Conservation (phyloP, 805 yeast genomes). For the Komagataella phaffii region DNA sequence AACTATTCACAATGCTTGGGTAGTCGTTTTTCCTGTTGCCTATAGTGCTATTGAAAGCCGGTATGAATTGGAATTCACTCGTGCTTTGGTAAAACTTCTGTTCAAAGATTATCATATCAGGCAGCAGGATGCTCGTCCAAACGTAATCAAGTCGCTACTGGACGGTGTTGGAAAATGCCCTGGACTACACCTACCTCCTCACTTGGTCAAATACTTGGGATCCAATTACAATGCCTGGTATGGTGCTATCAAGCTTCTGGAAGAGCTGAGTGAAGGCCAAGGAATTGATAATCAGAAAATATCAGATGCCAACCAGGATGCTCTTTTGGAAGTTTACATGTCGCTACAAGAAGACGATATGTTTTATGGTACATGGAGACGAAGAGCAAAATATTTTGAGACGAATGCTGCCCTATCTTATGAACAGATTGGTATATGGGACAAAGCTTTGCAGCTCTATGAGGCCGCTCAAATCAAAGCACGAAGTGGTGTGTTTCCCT, state of each 20-base stretch:
- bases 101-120: conserved; percentile 90
- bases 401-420: conserved; percentile 87
- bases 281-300: conserved; percentile 59
- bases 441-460: conserved; percentile 81
- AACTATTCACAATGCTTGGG: conserved; percentile 76
- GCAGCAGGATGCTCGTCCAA: conserved; percentile 76
- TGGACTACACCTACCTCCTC: conserved; percentile 80
- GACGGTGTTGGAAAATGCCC: conserved; percentile 73
- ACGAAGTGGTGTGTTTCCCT: conserved; percentile 87
- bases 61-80: conserved; percentile 75
- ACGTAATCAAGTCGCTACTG: conserved; percentile 72
- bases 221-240: conserved; percentile 86
- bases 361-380: conserved; percentile 96
- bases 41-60: conserved; percentile 63
- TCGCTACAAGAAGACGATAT: conserved; percentile 87
- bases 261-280: conserved; percentile 36
- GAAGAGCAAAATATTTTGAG: conserved; percentile 88
- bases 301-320: conserved; percentile 78
- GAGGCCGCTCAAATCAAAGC: conserved; percentile 97
- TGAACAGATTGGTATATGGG: conserved; percentile 94
- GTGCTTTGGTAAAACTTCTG: conserved; percentile 62
- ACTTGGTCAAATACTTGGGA: conserved; percentile 79
- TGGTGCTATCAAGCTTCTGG: conserved; percentile 74
- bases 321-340: conserved; percentile 79
- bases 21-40: conserved; percentile 68